These are phyloP conservation scores for Boletus tylopilopsis DNA, from an alignment of 768 basidiomycete species.

Conservation along the genomic window DNA sequence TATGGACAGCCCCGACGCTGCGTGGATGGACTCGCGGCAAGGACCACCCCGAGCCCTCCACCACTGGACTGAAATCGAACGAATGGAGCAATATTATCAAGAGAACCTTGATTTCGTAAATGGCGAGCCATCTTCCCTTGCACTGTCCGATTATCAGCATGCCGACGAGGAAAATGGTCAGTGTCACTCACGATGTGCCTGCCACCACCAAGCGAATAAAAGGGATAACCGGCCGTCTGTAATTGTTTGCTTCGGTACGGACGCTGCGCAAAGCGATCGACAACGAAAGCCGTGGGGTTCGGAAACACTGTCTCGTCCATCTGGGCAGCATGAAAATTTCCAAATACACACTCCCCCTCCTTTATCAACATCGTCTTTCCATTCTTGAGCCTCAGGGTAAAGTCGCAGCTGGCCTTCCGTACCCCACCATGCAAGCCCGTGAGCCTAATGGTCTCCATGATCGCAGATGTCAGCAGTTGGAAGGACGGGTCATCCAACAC, in stretches of 20 bases:
- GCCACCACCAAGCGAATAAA: constrained; percentile 15
- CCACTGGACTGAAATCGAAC: constrained; percentile 12
- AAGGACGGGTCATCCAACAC: constrained; percentile 18
- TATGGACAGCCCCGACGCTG: constrained; percentile 15
- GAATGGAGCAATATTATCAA: constrained; percentile 14
- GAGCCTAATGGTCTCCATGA: constrained; percentile 28
- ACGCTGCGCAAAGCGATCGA: constrained; percentile 8
- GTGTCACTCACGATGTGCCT: constrained; percentile 18
- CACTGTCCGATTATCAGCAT: constrained; percentile 4
- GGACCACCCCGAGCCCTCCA: neutral
- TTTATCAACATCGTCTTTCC: constrained; percentile 10
- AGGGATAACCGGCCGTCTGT: constrained; percentile 11
- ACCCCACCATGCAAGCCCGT: constrained; percentile 13
- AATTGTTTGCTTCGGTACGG: constrained; percentile 1
- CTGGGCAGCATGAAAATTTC: constrained; percentile 15
- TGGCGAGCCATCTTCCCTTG: constrained; percentile 23
- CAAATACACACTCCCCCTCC: constrained; percentile 20
- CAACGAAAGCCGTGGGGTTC: constrained; percentile 11
- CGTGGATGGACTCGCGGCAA: constrained; percentile 9
- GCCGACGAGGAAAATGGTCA: neutral
- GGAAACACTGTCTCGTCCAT: constrained; percentile 9
- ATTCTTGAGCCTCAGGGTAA: constrained; percentile 11
- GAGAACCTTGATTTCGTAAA: constrained; percentile 21
- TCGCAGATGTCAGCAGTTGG: constrained; percentile 19
- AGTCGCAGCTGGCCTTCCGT: constrained; percentile 16